Conservation (phyloP, 108 stramenopile genomes). For the Fistulifera pelliculosa region DNA sequence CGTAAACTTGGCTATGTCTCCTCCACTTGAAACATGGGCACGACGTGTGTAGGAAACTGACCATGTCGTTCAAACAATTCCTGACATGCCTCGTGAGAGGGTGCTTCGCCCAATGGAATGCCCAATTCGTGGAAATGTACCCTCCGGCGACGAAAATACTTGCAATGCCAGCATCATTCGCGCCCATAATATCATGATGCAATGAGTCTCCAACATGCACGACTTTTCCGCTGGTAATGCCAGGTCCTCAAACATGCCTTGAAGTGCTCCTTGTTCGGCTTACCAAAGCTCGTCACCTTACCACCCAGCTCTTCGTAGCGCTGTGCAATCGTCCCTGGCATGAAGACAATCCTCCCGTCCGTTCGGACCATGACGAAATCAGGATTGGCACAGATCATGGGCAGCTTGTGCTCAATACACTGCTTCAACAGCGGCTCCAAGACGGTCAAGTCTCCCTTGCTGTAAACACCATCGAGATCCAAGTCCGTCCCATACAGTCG, state of each 20-base stretch:
- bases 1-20: too few relatives aligned
- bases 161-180: slow-evolving; percentile 55
- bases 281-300: slow-evolving; percentile 43
- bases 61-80: slow-evolving; percentile 21
- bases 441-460: slow-evolving; percentile 11
- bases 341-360: slow-evolving; percentile 39
- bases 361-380: slow-evolving; percentile 50
- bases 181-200: slow-evolving; percentile 83
- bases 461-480: slow-evolving; percentile 12
- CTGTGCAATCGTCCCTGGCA: slow-evolving; percentile 70
- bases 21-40: slow-evolving; percentile 17
- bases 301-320: slow-evolving; percentile 54
- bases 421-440: slow-evolving; percentile 36
- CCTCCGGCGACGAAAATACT: slow-evolving; percentile 65
- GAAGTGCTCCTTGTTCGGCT: slow-evolving; percentile 59
- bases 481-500: not conserved
- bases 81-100: slow-evolving; percentile 7
- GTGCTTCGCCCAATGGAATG: slow-evolving; percentile 9
- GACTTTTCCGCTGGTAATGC: slow-evolving; percentile 23
- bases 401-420: slow-evolving; percentile 33
- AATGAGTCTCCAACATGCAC: slow-evolving; percentile 85
- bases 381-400: slow-evolving; percentile 77
- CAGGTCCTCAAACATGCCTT: slow-evolving; percentile 41
- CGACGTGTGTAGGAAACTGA: slow-evolving; percentile 31
- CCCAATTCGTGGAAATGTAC: slow-evolving; percentile 60